phyloP scores from a whole-genome alignment of 2,329 filamentous ascomycete species.

The Paecilomyces dactylethromorphus region DNA sequence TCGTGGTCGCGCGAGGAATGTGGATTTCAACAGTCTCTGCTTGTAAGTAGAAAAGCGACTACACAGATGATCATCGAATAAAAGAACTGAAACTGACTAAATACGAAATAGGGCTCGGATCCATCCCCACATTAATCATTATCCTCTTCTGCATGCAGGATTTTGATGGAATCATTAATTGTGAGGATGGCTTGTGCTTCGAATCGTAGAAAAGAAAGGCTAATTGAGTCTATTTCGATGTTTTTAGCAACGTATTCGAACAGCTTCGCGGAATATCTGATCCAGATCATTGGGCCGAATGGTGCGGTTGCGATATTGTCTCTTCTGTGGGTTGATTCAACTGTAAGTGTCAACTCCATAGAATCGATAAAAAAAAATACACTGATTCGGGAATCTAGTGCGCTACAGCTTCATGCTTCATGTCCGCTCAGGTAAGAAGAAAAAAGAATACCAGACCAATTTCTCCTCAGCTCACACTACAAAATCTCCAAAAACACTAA shows the following conservation, averaged over 20 bases:
- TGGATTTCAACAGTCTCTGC: neutral
- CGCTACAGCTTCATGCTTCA: neutral
- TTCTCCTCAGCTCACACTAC: neutral
- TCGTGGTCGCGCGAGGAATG: neutral
- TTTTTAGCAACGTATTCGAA: conserved; percentile 24
- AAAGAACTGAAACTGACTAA: neutral
- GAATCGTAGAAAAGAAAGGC: neutral
- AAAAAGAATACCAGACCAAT: neutral
- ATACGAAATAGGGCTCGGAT: conserved; percentile 25
- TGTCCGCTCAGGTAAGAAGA: neutral
- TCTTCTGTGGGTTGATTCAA: conserved; percentile 33
- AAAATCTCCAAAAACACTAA: neutral
- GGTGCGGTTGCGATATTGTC: conserved; percentile 29
- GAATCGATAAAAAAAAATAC: conserved; percentile 11
- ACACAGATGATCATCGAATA: neutral
- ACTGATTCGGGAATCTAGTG: neutral
- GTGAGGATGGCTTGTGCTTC: neutral
- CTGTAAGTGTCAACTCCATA: conserved; percentile 14
- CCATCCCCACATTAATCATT: conserved; percentile 31
- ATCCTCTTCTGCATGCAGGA: conserved; percentile 38
- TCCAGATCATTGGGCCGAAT: conserved; percentile 28
- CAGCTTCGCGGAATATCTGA: conserved; percentile 35
- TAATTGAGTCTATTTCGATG: too few relatives aligned
- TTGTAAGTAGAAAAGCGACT: neutral
- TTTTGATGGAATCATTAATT: conserved; percentile 29